A percentile compares a stretch with the other conserved stretches of the same genome.
phyloP scores from a whole-genome alignment of 257 asterid genomes.

The Nicotiana obtusifolia region DNA sequence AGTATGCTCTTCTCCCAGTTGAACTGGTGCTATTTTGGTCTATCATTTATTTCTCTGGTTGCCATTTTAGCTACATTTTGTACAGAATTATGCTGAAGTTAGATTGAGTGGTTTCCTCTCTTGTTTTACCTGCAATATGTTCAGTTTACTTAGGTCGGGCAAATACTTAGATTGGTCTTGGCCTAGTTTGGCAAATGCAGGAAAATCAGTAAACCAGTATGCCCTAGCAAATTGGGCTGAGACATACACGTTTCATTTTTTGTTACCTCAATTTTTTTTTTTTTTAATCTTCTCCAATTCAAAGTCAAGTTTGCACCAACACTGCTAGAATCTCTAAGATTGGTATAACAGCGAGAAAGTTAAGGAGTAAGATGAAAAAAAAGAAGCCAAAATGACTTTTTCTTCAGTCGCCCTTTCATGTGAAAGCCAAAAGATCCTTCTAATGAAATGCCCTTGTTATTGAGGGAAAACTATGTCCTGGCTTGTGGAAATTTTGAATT shows the following conservation, averaged over 20 bases:
- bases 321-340: neutral
- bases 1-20: neutral
- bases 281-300: neutral
- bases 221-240: neutral
- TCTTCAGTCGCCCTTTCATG: neutral
- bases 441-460: neutral
- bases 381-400: neutral
- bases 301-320: neutral
- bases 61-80: neutral
- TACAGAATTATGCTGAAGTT: neutral
- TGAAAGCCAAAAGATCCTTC: neutral
- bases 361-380: neutral
- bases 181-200: neutral
- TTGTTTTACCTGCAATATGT: neutral
- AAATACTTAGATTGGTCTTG: neutral
- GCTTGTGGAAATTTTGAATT: neutral
- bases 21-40: neutral
- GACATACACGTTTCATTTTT: neutral
- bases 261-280: neutral
- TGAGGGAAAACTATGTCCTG: neutral
- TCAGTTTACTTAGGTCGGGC: neutral
- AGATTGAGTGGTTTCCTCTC: neutral
- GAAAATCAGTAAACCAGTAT: neutral
- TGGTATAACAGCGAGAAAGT: neutral
- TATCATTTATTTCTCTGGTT: neutral